These are phyloP conservation scores for Ophiocytium majus DNA, from an alignment of 352 stramenopile genomes.

Conservation along the genomic window DNA sequence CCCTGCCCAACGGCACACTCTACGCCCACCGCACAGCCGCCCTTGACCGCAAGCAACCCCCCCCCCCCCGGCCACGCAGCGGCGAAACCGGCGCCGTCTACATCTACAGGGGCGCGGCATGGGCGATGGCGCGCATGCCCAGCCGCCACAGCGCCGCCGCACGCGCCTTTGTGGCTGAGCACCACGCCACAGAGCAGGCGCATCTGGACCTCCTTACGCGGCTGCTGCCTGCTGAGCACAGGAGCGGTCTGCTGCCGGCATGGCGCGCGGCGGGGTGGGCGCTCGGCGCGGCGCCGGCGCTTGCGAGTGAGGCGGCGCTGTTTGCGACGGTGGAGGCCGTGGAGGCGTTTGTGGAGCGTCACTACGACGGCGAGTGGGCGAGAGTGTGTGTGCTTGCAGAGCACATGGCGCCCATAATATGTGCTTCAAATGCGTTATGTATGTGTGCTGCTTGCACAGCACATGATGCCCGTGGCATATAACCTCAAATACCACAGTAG, in stretches of 20 bases:
- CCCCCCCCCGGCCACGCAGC: too few relatives aligned
- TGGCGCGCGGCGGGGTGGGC: constrained; percentile 28
- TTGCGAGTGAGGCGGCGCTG: constrained; percentile 29
- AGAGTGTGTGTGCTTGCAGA: too few relatives aligned
- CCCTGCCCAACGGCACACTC: too few relatives aligned
- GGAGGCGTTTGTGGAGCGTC: constrained; percentile 45
- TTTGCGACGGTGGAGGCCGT: constrained; percentile 45
- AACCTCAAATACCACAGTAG: too few relatives aligned
- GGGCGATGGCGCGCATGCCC: neutral
- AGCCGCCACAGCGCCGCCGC: neutral
- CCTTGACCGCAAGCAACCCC: too few relatives aligned
- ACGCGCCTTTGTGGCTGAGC: constrained; percentile 29
- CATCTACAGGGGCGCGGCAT: constrained; percentile 36
- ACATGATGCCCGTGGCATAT: too few relatives aligned
- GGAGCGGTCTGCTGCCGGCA: constrained; percentile 26
- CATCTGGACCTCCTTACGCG: constrained; percentile 28
- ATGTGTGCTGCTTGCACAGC: too few relatives aligned
- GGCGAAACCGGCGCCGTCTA: constrained; percentile 44
- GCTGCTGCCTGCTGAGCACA: constrained; percentile 14
- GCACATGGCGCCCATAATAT: too few relatives aligned
- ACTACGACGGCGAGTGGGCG: constrained; percentile 30
- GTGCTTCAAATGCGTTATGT: too few relatives aligned
- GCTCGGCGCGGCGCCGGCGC: constrained; percentile 25
- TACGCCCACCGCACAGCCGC: too few relatives aligned
- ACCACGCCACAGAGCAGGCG: constrained; percentile 24